These are phyloP conservation scores for Elsinoe arachidis DNA, from an alignment of 2,329 filamentous ascomycete species.

Conservation along the genomic window DNA sequence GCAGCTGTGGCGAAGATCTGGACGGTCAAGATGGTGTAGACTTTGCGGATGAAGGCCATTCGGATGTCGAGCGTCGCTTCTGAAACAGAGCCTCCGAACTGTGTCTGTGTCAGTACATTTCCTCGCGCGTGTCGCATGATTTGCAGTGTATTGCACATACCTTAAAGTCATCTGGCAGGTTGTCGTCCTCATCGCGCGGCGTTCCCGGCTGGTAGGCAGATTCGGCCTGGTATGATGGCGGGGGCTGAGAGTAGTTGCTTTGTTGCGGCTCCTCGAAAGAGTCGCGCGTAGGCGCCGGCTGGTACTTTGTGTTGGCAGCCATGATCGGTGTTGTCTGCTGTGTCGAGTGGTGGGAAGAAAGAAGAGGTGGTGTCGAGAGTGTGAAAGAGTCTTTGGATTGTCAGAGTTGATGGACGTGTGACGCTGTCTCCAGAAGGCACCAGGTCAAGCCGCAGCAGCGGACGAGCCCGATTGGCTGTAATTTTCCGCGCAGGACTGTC, in stretches of 20 bases:
- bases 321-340: constrained; percentile 35
- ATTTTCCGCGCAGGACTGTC: neutral
- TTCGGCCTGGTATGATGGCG: constrained; percentile 68
- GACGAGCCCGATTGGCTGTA: neutral
- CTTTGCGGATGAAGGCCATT: constrained; percentile 31
- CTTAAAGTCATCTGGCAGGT: constrained; percentile 96
- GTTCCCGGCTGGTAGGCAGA: constrained; percentile 53
- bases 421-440: constrained; percentile 3
- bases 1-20: constrained; percentile 79
- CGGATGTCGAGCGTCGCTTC: constrained; percentile 93
- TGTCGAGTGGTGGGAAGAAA: neutral
- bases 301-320: constrained; percentile 73
- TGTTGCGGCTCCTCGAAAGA: constrained; percentile 58
- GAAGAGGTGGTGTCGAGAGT: neutral
- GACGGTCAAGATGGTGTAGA: constrained; percentile 94
- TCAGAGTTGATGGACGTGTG: constrained; percentile 6
- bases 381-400: neutral
- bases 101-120: constrained; percentile 16
- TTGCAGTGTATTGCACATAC: constrained; percentile 32
- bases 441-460: neutral
- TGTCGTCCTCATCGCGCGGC: constrained; percentile 67
- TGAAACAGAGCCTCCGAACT: constrained; percentile 88
- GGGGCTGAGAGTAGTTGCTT: constrained; percentile 58
- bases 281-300: constrained; percentile 74
- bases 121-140: neutral